Conservation (phyloP, 2,329 filamentous ascomycete genomes). For the Lecanicillium sp. region DNA sequence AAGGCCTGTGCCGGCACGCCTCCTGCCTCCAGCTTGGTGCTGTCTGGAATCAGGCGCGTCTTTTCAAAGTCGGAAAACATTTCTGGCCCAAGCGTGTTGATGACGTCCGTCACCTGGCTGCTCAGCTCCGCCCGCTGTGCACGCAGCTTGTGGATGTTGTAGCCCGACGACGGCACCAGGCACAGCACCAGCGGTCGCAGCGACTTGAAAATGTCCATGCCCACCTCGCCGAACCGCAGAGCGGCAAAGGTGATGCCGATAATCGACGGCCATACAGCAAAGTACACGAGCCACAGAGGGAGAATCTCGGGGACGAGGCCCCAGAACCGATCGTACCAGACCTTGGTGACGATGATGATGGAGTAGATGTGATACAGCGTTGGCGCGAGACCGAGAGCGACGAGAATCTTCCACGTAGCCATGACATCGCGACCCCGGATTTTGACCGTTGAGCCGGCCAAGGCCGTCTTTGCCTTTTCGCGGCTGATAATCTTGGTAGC, state of each 20-base stretch:
- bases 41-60: conserved; percentile 58
- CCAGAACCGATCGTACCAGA: conserved; percentile 72
- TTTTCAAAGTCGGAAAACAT: conserved; percentile 95
- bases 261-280: conserved; percentile 73
- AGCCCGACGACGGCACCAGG: conserved; percentile 75
- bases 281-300: conserved; percentile 68
- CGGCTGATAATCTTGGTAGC: conserved; percentile 75
- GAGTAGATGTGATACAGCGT: conserved; percentile 79
- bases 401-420: conserved; percentile 88
- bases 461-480: conserved; percentile 73
- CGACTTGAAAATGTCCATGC: conserved; percentile 97
- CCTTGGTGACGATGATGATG: conserved; percentile 64
- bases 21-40: conserved; percentile 30
- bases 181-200: conserved; percentile 80
- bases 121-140: conserved; percentile 66
- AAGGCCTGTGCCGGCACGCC: conserved; percentile 17
- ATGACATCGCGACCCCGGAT: conserved; percentile 83
- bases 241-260: conserved; percentile 86
- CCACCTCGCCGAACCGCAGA: conserved; percentile 91
- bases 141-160: conserved; percentile 74
- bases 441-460: conserved; percentile 83
- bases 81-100: conserved; percentile 92
- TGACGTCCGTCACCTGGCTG: conserved; percentile 76
- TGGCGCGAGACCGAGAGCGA: conserved; percentile 77
- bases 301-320: conserved; percentile 76